Evolutionary conservation across 73 alveolate genomes (phyloP).

Genomic region (Diophrys sp.): DNA sequence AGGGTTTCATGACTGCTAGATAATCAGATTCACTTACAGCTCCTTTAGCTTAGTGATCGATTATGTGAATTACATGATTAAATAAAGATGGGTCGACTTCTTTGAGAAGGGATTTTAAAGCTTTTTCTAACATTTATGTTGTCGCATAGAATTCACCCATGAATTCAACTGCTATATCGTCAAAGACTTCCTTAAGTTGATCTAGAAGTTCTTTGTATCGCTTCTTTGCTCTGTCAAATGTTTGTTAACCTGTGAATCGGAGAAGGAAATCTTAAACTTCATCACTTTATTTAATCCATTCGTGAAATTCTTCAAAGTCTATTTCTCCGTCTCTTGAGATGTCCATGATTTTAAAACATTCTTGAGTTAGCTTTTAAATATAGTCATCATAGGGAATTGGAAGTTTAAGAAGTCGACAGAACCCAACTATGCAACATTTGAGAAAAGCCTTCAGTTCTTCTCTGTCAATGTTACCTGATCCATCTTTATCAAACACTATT

Average conservation of each 20-base stretch:
- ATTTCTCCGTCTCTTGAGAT: slow-evolving; percentile 18
- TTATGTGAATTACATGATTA: slow-evolving; percentile 26
- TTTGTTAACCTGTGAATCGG: slow-evolving; percentile 53
- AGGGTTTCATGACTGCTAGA: slow-evolving; percentile 54
- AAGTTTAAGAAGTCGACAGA: slow-evolving; percentile 41
- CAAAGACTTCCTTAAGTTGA: slow-evolving; percentile 18
- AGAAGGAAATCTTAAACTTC: slow-evolving; percentile 55
- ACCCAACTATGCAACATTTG: slow-evolving; percentile 35
- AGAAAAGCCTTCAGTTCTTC: slow-evolving; percentile 43
- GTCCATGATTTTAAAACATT: slow-evolving; percentile 35
- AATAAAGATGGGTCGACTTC: slow-evolving; percentile 9
- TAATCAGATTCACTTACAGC: slow-evolving; percentile 57
- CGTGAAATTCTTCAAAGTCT: slow-evolving; percentile 44
- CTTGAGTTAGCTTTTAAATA: slow-evolving; percentile 20
- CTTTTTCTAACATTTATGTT: slow-evolving; percentile 16
- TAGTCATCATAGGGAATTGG: slow-evolving; percentile 55
- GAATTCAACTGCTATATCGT: slow-evolving; percentile 42
- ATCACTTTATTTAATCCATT: slow-evolving; percentile 52
- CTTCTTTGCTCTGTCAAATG: slow-evolving; percentile 63
- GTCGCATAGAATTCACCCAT: slow-evolving; percentile 66
- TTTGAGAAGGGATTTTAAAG: slow-evolving; percentile 4
- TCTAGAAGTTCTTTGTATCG: slow-evolving; percentile 32
- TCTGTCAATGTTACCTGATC: slow-evolving; percentile 39
- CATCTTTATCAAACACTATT: slow-evolving; percentile 49
- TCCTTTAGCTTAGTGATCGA: slow-evolving; percentile 58